Base-by-base conservation (phyloP, 139 green algal species). In the Micractinium sp. region DNA sequence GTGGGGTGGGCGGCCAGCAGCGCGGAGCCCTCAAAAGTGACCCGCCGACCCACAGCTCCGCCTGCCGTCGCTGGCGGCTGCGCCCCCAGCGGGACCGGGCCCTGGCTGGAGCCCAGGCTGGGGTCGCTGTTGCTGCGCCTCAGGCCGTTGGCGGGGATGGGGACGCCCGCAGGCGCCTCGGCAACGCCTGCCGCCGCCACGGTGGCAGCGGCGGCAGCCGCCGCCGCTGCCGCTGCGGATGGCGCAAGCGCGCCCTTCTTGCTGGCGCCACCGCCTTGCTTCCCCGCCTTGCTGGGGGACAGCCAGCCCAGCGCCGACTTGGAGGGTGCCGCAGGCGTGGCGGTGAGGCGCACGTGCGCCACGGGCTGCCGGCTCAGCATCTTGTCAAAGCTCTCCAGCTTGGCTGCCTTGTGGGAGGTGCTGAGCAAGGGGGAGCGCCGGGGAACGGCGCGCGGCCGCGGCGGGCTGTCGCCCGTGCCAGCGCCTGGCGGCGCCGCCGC, bases 361-460 rank as follows among this genome's bases (percentile, higher is more conserved):
- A 91, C 73, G 25, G 88, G 78, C 60, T 91, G 82, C 23, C 83
- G 47, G 20, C 87, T 77, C 33, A 93, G 90, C 23, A 91, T 73
- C 53, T 84, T 82, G 76, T 91, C 91, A 75, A 93, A 90, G 2
- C 83, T 90, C 87, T 93, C 87, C 36, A 93, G 85, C 80, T 91
- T 93, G 22, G 74, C 82, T 39, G 74, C 74, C 71, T 31, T 25
- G 66, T n/a, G n/a, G 3, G n/a, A 66, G 87, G 79, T 20, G 67
- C 60, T 39, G 7, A 67, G 66, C 31, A 71, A 36, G 13, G 77
- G 77, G 73, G 77, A 78, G 79, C 76, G 86, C 35, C 75, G 47
- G 5, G 27, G 4, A 12, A 18, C 36, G 29, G 31, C 61, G 1
- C 2, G 35, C 39, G 56, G 39, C 22, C 38, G 67, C 36, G 31